Conservation (phyloP, 2,329 filamentous ascomycete genomes). For the Cladobotryum protrusum region DNA sequence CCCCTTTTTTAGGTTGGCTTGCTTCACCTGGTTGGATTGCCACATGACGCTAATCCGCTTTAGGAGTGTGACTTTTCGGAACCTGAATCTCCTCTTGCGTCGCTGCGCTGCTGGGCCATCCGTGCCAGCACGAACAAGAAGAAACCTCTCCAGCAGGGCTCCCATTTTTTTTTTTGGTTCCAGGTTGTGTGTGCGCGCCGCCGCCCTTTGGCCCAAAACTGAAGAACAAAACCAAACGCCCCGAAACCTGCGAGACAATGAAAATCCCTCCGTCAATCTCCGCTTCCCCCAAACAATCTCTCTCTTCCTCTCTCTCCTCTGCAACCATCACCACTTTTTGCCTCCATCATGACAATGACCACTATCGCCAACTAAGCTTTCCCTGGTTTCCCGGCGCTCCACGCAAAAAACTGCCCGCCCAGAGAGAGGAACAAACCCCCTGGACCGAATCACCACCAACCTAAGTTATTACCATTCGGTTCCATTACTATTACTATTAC, state of each 20-base stretch:
- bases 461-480: neutral
- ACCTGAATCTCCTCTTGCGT: conserved; percentile 13
- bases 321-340: conserved; percentile 11
- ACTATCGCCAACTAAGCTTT: conserved; percentile 13
- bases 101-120: conserved; percentile 16
- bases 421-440: conserved; percentile 9
- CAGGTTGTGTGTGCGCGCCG: conserved; percentile 21
- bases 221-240: conserved; percentile 34
- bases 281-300: conserved; percentile 18
- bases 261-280: conserved; percentile 24
- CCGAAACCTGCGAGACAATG: conserved; percentile 33
- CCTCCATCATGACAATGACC: conserved; percentile 14
- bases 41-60: conserved; percentile 3
- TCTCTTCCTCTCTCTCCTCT: conserved; percentile 15
- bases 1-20: conserved; percentile 2
- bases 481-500: neutral
- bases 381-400: conserved; percentile 4
- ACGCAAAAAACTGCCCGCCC: conserved; percentile 11
- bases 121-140: conserved; percentile 12
- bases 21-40: no score
- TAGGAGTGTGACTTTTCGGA: conserved; percentile 2
- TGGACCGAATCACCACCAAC: conserved; percentile 20
- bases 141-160: conserved; percentile 10
- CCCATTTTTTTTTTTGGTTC: conserved; percentile 25
- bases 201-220: conserved; percentile 34